phyloP scores from a whole-genome alignment of 306 rosid species.

The Canavalia ensiformis region DNA sequence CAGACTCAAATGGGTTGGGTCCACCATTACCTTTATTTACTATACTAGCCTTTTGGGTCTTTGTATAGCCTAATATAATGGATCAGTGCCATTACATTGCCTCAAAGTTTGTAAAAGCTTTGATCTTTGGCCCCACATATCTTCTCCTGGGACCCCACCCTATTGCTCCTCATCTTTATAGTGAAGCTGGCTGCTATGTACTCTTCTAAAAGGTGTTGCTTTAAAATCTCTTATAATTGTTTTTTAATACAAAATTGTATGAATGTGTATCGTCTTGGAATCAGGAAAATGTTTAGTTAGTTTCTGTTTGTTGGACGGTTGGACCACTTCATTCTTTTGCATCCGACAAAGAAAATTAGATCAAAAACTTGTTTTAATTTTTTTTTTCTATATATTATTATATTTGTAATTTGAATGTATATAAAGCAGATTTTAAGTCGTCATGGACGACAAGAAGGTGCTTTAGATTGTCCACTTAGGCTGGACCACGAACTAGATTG shows the following conservation, averaged over 20 bases:
- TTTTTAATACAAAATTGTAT: slow-evolving; percentile 6
- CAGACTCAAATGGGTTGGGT: slow-evolving; percentile 70
- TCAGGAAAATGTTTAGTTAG: slow-evolving; percentile 53
- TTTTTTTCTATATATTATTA: neutral
- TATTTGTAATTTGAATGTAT: slow-evolving; percentile 7
- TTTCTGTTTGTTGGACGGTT: slow-evolving; percentile 47
- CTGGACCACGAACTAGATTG: neutral
- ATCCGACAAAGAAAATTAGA: slow-evolving; percentile 12
- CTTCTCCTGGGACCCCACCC: slow-evolving; percentile 57
- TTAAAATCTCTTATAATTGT: neutral
- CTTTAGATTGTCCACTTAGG: slow-evolving; percentile 14
- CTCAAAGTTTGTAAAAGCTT: slow-evolving; percentile 66
- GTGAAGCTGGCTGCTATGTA: slow-evolving; percentile 30
- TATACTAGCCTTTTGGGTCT: slow-evolving; percentile 46
- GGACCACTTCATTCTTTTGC: slow-evolving; percentile 49
- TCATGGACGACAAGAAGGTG: slow-evolving; percentile 20
- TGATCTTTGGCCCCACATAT: slow-evolving; percentile 57
- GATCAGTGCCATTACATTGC: slow-evolving; percentile 34
- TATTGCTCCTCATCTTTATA: slow-evolving; percentile 29
- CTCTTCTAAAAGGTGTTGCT: slow-evolving; percentile 33
- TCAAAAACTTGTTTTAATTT: neutral
- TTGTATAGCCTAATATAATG: slow-evolving; percentile 49
- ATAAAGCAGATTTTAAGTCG: slow-evolving; percentile 1
- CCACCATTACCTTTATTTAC: slow-evolving; percentile 54
- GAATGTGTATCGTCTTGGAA: slow-evolving; percentile 40